Base-by-base conservation (phyloP, 1,139 yeast species). In the Diutina mesorugosa region DNA sequence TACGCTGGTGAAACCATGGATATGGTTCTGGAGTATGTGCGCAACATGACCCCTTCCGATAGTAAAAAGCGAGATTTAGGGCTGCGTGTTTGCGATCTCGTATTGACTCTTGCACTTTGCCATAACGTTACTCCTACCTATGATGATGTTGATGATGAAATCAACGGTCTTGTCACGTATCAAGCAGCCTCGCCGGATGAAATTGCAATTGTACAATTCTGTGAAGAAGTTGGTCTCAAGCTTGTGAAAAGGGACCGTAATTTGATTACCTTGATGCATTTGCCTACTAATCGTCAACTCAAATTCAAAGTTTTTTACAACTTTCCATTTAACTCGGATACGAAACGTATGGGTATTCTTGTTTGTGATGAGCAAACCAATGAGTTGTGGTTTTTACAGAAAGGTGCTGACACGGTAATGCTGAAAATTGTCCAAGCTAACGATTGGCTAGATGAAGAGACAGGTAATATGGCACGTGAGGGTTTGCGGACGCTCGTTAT, bases 101-200 rank as follows among this genome's bases (percentile, higher is more conserved):
- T 90, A 1, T 71, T 83, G 3, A 88, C 97, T 0, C 74, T 95
- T 55, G 96, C 98, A 0, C 73, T 91, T 18, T 95, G 99, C 69
- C 99, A 95, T 68, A 90, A 90, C 63, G 99, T 95, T 35, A 95
- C 99, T 0, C 97, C 97, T 1, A 81, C 90, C 0, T 66, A 67
- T 41, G 95, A 87, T 58, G 61, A 61, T 41, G 51, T 28, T 6
- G 53, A 50, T 16, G 53, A 50, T 18, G 53, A 50, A 12, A 30
- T 32, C 53, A 32, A 50, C n/a, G 63, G 84, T 6, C 78, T 72
- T 56, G 67, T 88, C 9, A 79, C 90, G 1, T 95, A 91, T 67
- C 99, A 95, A 69, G 99, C 99, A 0, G 97, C 98, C 0, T 91
- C 98, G 0, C 99, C 99, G 0, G 99, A 95, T 72, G 99, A 95